A percentile compares a stretch with the other conserved stretches of the same genome.
Conservation (phyloP, 371 early-diverging fungal genomes). For the Synchytrium microbalum region DNA sequence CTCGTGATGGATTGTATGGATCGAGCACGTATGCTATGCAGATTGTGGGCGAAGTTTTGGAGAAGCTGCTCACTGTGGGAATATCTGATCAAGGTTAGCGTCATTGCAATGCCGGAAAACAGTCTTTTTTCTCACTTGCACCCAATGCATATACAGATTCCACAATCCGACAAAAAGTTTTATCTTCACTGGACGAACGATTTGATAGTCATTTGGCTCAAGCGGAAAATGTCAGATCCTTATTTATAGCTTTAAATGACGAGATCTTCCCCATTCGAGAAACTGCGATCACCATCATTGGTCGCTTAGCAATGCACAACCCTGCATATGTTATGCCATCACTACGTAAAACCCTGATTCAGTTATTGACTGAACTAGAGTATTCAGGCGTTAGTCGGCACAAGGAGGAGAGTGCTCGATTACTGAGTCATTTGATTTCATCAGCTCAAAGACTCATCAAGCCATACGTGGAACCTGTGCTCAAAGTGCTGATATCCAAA, state of each 20-base stretch:
- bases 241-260: conserved; percentile 88
- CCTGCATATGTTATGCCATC: conserved; percentile 91
- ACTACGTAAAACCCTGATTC: conserved; percentile 77
- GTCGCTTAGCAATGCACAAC: conserved; percentile 76
- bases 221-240: conserved; percentile 78
- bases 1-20: conserved; percentile 26
- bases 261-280: conserved; percentile 86
- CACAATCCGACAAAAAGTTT: conserved; percentile 68
- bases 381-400: conserved; percentile 75
- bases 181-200: conserved; percentile 67
- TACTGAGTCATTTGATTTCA: conserved; percentile 63
- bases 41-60: conserved; percentile 82
- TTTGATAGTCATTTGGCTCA: conserved; percentile 88
- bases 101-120: conserved; percentile 6
- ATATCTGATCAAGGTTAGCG: conserved; percentile 65
- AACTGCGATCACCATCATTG: conserved; percentile 76
- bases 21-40: conserved; percentile 56
- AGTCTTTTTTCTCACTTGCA: conserved; percentile 9
- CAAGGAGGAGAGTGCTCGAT: conserved; percentile 81
- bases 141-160: conserved; percentile 44
- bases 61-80: conserved; percentile 78
- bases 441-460: conserved; percentile 75
- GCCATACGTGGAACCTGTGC: conserved; percentile 80
- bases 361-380: conserved; percentile 86
- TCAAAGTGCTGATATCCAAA: conserved; percentile 64